Percentiles rank a stretch among this genome's conserved stretches.
These are phyloP conservation scores for Aschersonia sp. DNA, from an alignment of 2,329 filamentous ascomycete genomes.

Conservation along the genomic window DNA sequence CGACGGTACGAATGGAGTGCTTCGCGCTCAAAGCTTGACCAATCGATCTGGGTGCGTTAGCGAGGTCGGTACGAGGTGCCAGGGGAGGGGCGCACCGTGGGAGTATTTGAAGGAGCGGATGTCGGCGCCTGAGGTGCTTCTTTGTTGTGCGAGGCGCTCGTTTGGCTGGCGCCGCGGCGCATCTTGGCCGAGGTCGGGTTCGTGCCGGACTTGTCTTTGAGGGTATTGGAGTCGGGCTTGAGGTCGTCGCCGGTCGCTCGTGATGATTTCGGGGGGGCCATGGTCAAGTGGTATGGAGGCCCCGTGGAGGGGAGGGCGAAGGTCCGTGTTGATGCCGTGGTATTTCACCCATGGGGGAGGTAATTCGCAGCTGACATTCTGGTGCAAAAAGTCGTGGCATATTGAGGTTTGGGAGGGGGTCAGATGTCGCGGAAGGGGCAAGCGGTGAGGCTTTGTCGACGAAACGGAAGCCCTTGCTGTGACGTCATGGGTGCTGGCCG, in stretches of 20 bases:
- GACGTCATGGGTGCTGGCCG: too few relatives aligned
- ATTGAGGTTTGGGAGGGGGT: too few relatives aligned
- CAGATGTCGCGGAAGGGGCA: too few relatives aligned
- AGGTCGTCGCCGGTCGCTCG: conserved; percentile 28
- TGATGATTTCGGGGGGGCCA: conserved; percentile 32
- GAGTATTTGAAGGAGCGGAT: conserved; percentile 10
- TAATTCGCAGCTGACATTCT: too few relatives aligned
- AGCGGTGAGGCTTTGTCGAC: too few relatives aligned
- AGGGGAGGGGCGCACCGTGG: too few relatives aligned
- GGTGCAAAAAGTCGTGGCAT: too few relatives aligned
- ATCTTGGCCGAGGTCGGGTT: conserved; percentile 36
- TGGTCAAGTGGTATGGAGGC: conserved; percentile 7
- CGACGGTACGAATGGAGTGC: conserved; percentile 64
- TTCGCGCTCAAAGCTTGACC: conserved; percentile 52
- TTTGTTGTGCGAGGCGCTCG: conserved; percentile 26
- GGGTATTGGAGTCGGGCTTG: conserved; percentile 24
- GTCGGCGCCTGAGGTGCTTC: conserved; percentile 20
- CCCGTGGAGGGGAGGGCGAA: too few relatives aligned
- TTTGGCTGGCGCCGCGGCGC: conserved; percentile 38
- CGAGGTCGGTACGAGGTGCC: not conserved
- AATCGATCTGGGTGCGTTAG: conserved; percentile 34
- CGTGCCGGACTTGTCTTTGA: conserved; percentile 28
- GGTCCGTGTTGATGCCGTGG: not conserved
- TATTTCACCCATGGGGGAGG: too few relatives aligned
- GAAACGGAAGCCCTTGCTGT: too few relatives aligned